Percentiles rank a stretch among this genome's conserved stretches.
These are phyloP conservation scores for Evernia prunastri DNA, from an alignment of 495 filamentous ascomycete genomes.

Conservation along the genomic window DNA sequence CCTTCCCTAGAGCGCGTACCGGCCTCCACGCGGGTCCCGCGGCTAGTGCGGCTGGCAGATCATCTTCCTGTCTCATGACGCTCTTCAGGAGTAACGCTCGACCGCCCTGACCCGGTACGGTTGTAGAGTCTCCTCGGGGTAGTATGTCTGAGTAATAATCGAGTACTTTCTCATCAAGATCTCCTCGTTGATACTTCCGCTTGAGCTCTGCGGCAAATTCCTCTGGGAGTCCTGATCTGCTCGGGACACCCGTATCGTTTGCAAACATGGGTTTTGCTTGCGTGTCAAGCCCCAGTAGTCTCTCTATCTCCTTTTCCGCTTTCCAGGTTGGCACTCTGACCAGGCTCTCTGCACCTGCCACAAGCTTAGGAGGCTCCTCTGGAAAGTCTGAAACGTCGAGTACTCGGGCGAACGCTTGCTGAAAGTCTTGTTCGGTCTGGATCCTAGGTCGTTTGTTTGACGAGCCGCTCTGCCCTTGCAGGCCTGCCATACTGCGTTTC, in stretches of 20 bases:
- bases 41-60: not conserved
- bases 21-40: constrained; percentile 13
- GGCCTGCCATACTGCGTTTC: not conserved
- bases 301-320: constrained; percentile 3
- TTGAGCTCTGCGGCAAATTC: not conserved
- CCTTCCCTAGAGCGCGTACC: constrained; percentile 9
- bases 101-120: constrained; percentile 12
- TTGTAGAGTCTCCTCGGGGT: constrained; percentile 8
- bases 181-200: constrained; percentile 1
- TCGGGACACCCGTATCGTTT: not conserved
- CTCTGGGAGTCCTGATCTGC: not conserved
- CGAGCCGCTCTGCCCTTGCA: not conserved
- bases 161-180: not conserved
- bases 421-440: not conserved
- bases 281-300: not conserved
- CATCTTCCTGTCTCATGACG: constrained; percentile 7
- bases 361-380: not conserved
- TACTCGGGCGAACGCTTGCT: not conserved
- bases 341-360: not conserved
- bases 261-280: not conserved
- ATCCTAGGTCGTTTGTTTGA: not conserved
- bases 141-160: constrained; percentile 16
- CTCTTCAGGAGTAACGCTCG: constrained; percentile 7
- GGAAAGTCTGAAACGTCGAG: not conserved
- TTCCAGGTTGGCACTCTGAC: not conserved